Conservation (phyloP, 345 rosid species). For the Stellera chamaejasme region DNA sequence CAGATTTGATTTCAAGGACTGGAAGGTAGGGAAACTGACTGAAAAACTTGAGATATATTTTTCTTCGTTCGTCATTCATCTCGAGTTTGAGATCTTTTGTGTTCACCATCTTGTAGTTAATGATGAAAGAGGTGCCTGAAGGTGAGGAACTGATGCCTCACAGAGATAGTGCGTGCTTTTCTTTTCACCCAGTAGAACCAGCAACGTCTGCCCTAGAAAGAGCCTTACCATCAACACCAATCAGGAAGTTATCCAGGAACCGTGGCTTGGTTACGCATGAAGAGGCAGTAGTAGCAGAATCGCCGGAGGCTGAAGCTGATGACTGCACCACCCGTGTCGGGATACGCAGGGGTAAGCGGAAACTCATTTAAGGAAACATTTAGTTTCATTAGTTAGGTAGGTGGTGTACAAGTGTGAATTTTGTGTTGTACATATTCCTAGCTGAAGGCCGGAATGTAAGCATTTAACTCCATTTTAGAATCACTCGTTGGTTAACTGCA, state of each 20-base stretch:
- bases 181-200: constrained; percentile 25
- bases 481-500: too few species aligned
- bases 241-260: constrained; percentile 67
- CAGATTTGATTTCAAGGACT: constrained; percentile 78
- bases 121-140: constrained; percentile 37
- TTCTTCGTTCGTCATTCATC: neutral
- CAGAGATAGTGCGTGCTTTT: constrained; percentile 17
- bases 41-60: neutral
- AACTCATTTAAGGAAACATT: constrained; percentile 25
- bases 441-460: neutral
- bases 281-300: constrained; percentile 59
- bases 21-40: constrained; percentile 52
- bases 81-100: neutral
- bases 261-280: constrained; percentile 70
- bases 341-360: constrained; percentile 41
- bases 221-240: constrained; percentile 51
- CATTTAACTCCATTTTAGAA: too few species aligned
- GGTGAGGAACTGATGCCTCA: constrained; percentile 83
- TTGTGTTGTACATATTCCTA: neutral
- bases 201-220: constrained; percentile 22
- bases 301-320: constrained; percentile 28
- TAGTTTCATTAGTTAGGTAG: neutral
- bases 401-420: neutral
- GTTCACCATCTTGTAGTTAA: constrained; percentile 30
- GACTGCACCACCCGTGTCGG: constrained; percentile 17